Base-by-base conservation (phyloP, 2,329 filamentous ascomycete species). In the Claviceps pazoutovae region DNA sequence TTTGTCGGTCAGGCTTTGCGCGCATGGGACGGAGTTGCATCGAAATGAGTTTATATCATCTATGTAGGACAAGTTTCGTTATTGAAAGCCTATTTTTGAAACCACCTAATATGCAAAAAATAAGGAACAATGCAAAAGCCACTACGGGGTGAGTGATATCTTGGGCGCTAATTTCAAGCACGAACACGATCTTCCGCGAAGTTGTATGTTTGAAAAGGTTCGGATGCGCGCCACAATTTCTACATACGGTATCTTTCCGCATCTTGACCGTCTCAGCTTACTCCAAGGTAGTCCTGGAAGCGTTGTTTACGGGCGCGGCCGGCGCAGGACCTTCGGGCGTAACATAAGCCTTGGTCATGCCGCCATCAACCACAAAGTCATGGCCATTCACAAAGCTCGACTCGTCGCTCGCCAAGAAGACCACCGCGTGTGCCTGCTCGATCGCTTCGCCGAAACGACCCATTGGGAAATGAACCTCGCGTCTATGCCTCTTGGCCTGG, bases 321-420 rank as follows among this genome's bases (percentile, higher is more conserved):
- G 71, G 59, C 8, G 79, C 64, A 14, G 76, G 71, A 3, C 82
- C 82, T 67, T 84, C 80, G 2, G 82, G 71, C 1, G 82, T 85
- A 30, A 85, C 81, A 67, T 96, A 97, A 45, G 89, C 87, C 76
- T 86, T 95, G 62, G 83, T 91, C 87, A 98, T 88, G 54, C 91
- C 91, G 53, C 93, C 93, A 62, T 98, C 93, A 26, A 97, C 89
- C 4, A 95, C 84, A 71, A 97, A 95, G 65, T 97, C 93, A 54
- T 82, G 84, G 11, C 86, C 89, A 58, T 93, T 95, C 62, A 95
- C 86, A 61, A 94, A 95, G 73, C 85, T 88, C 62, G 84, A 82
- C 73, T 95, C 88, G 59, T 95, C 88, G 58, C 83, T 89, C 8
- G 88, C 88, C 55, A 95, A 70, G 72, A 95, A 95, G 7, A 95